A percentile compares a stretch with the other conserved stretches of the same genome.
Conservation (phyloP, 371 early-diverging fungal species). For the Apophysomyces ossiformis region DNA sequence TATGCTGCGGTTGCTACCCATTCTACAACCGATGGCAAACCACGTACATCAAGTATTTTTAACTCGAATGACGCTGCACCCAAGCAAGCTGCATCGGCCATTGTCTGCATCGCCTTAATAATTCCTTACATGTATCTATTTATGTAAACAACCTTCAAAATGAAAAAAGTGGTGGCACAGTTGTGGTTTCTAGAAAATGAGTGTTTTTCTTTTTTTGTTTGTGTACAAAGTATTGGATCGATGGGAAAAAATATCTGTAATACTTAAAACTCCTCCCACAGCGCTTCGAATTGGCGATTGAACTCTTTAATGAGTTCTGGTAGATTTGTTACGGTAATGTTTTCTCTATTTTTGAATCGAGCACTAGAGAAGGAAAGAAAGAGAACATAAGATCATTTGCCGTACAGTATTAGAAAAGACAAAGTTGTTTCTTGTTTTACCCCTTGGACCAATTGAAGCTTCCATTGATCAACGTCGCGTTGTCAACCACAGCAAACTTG, state of each 20-base stretch:
- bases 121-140: conserved; percentile 6
- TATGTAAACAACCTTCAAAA: not conserved
- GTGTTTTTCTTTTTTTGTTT: not conserved
- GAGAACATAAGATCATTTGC: conserved; percentile 1
- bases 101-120: conserved; percentile 4
- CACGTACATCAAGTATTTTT: not conserved
- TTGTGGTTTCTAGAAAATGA: no score
- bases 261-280: conserved; percentile 52
- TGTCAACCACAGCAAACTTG: conserved; percentile 61
- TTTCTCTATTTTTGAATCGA: conserved; percentile 63
- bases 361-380: conserved; percentile 35
- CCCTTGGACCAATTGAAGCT: conserved; percentile 71
- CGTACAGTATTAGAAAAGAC: no score
- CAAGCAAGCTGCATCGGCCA: not conserved
- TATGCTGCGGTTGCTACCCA: conserved; percentile 31
- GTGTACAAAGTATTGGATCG: not conserved
- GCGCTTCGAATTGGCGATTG: conserved; percentile 53
- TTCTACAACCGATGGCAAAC: not conserved
- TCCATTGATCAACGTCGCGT: conserved; percentile 53
- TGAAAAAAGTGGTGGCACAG: not conserved
- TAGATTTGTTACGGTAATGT: conserved; percentile 59
- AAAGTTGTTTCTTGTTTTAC: conserved; percentile 21
- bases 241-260: not conserved
- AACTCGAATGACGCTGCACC: not conserved
- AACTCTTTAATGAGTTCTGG: conserved; percentile 55